Conservation (phyloP, 345 rosid genomes). For the Salix dunnii region DNA sequence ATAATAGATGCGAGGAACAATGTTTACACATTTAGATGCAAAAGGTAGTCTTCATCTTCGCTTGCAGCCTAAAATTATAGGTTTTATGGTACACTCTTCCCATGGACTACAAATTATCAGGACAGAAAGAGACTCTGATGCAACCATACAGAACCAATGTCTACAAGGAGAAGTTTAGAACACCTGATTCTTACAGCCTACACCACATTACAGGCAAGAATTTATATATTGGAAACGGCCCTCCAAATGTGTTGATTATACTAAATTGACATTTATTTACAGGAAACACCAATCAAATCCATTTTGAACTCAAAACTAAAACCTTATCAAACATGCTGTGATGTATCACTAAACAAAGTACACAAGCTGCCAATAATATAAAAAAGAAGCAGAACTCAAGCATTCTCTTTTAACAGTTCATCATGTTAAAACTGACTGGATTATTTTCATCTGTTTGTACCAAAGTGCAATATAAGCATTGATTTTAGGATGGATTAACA, state of each 20-base stretch:
- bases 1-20: not conserved
- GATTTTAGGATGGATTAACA: too few species aligned
- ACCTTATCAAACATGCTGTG: not conserved
- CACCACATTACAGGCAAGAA: not conserved
- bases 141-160: not conserved
- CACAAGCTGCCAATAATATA: too few species aligned
- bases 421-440: not conserved
- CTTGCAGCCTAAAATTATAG: not conserved
- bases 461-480: not conserved
- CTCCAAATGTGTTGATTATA: not conserved
- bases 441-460: not conserved
- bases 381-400: too few species aligned
- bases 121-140: not conserved
- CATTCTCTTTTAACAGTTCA: too few species aligned
- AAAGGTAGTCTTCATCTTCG: not conserved
- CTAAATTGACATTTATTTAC: not conserved
- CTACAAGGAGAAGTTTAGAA: not conserved
- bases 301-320: too few species aligned
- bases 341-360: not conserved
- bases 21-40: not conserved
- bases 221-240: too few species aligned
- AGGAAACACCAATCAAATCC: not conserved
- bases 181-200: not conserved
- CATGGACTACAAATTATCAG: not conserved
- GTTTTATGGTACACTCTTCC: not conserved